Conservation (phyloP, 768 basidiomycete species). For the Naganishia vishniacii region DNA sequence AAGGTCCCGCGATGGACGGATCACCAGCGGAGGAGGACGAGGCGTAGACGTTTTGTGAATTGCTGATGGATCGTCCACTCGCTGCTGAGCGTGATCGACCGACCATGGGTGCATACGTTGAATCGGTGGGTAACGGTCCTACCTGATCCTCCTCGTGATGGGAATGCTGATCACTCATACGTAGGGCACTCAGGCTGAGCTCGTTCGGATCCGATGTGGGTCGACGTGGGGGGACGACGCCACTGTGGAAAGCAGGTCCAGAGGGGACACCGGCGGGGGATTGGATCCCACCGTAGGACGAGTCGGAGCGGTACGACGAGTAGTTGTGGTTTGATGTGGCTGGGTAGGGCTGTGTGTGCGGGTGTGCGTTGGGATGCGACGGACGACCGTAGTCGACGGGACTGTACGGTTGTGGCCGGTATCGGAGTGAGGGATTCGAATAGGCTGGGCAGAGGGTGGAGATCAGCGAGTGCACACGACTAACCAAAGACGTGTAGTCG, state of each 20-base stretch:
- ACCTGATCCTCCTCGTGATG: constrained; percentile 5
- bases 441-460: not conserved
- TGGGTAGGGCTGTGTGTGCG: constrained; percentile 3
- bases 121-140: not conserved
- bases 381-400: constrained; percentile 4
- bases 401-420: constrained; percentile 1
- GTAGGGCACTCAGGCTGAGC: not conserved
- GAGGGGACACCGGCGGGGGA: not conserved
- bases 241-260: not conserved
- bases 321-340: not conserved
- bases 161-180: not conserved
- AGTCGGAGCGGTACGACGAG: not conserved
- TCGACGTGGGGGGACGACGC: not conserved
- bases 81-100: not conserved
- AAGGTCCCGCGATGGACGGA: too few relatives aligned
- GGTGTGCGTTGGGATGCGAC: not conserved
- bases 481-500: too few relatives aligned
- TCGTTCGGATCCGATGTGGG: not conserved
- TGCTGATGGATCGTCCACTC: not conserved
- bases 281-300: not conserved
- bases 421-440: not conserved
- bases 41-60: not conserved
- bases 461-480: too few relatives aligned
- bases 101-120: not conserved
- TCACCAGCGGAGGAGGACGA: too few relatives aligned